Base-by-base conservation (phyloP, 345 rosid genomes). In the Erucastrum elatum region DNA sequence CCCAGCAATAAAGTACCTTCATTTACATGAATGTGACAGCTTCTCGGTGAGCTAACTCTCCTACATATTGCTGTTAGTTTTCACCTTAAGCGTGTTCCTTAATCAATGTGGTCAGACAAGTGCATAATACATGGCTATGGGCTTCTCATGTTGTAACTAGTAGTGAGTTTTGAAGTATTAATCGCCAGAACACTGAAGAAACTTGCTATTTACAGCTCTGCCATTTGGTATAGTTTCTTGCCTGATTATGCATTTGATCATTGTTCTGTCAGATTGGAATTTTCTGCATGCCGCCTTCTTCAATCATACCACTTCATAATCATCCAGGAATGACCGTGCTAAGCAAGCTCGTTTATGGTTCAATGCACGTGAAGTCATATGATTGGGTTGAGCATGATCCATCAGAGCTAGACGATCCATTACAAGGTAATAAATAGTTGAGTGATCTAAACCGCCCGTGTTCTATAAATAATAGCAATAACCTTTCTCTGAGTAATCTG, bases 281-380 rank as follows among this genome's bases (percentile, higher is more conserved):
- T 78, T 96, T 96, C 85, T 91, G 96, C 82, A 96, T 88, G 97
- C 97, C 97, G 8, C 92, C 99, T 53, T 87, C 90, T 34, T 91
- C 98, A 37, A 74, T 92, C 69, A 94, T 94, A 67, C 98, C 98
- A 56, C 94, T 94, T 71, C 98, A 94, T 82, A 91, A 93, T 85
- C 99, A 91, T 85, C 93, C 99, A n/a, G 95, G 99, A 80, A 90
- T 93, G 95, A 88, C 94, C 12, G 98, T 96, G 60, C 79, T 90
- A 82, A 96, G 98, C 91, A 93, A 91, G 90, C 96, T 93, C 64
- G 76, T 96, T 37, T 93, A 90, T 33, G 97, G 98, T 70, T 81
- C 99, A 31, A 78, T 93, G 78, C 97, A 88, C 31, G 98, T 91
- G 64, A 85, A 84, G 77, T 89, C 99, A n/a, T 96, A 90, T 74